Evolutionary conservation across 2,329 filamentous ascomycete species (phyloP).

Genomic region (Emergomyces pasteurianus): DNA sequence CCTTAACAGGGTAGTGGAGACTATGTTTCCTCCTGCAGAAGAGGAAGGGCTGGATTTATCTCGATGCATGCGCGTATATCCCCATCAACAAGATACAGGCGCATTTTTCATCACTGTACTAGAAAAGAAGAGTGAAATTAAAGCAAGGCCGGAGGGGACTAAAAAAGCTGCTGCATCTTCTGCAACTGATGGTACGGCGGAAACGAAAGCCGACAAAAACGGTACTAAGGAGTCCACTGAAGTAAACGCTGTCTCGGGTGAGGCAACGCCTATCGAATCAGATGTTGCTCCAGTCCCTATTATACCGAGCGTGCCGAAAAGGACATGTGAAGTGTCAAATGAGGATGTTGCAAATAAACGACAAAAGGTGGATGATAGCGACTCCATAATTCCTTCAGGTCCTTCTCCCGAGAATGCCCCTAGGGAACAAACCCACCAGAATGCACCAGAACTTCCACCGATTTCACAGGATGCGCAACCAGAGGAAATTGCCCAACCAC

Average conservation of each 20-base stretch:
- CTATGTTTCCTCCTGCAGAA: conserved; percentile 68
- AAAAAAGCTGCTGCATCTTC: conserved; percentile 24
- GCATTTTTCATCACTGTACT: conserved; percentile 96
- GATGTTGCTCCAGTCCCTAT: conserved; percentile 19
- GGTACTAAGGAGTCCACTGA: background rate
- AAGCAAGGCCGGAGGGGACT: conserved; percentile 55
- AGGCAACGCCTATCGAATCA: conserved; percentile 15
- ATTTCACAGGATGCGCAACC: conserved; percentile 16
- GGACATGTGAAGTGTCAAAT: conserved; percentile 21
- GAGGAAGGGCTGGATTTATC: conserved; percentile 60
- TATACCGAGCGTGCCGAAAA: conserved; percentile 19
- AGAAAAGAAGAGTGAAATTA: conserved; percentile 82
- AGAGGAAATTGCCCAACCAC: conserved; percentile 6
- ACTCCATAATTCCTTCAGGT: conserved; percentile 13
- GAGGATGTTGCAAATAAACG: conserved; percentile 25
- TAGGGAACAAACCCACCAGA: conserved; percentile 1
- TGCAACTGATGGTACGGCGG: conserved; percentile 8
- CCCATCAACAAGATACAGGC: conserved; percentile 90
- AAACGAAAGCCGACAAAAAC: background rate
- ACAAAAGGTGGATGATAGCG: conserved; percentile 29
- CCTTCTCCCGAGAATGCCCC: background rate
- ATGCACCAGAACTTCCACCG: conserved; percentile 9
- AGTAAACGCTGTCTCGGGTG: background rate
- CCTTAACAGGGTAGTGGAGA: conserved; percentile 60
- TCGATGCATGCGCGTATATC: conserved; percentile 85